These are phyloP conservation scores for Stygiomarasmius scandens DNA, from an alignment of 1,284 basidiomycete genomes.

Conservation along the genomic window DNA sequence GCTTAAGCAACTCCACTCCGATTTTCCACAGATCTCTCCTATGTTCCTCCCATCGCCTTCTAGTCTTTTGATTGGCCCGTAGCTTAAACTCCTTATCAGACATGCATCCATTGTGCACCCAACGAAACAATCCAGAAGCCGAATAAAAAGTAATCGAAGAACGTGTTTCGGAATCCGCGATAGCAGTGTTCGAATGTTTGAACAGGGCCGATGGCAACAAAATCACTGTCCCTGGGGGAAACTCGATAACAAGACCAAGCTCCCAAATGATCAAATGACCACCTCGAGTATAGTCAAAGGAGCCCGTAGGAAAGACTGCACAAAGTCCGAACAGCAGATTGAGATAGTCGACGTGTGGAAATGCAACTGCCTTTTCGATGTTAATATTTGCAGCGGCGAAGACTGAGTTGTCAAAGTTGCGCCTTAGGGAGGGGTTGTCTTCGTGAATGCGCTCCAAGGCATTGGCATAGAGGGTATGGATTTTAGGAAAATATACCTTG, in stretches of 20 bases:
- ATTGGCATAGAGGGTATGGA: no score
- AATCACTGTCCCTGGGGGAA: no score
- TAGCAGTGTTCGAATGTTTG: no score
- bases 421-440: no score
- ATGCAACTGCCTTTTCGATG: neutral
- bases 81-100: constrained; percentile 4
- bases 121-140: constrained; percentile 1
- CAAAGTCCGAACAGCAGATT: constrained; percentile 2
- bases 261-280: constrained; percentile 7
- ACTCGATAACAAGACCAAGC: no score
- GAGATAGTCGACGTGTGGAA: constrained; percentile 2
- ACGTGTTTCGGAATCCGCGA: neutral
- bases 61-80: neutral
- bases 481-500: no score
- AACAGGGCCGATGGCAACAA: no score
- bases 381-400: no score
- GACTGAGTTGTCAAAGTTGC: no score
- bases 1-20: constrained; percentile 3
- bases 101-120: constrained; percentile 1
- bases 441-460: no score
- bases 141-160: constrained; percentile 4
- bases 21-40: constrained; percentile 1
- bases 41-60: neutral
- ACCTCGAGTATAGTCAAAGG: neutral
- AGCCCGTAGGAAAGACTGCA: neutral